Evolutionary conservation across 1,284 basidiomycete genomes (phyloP).

Genomic region (Papiliotrema laurentii): DNA sequence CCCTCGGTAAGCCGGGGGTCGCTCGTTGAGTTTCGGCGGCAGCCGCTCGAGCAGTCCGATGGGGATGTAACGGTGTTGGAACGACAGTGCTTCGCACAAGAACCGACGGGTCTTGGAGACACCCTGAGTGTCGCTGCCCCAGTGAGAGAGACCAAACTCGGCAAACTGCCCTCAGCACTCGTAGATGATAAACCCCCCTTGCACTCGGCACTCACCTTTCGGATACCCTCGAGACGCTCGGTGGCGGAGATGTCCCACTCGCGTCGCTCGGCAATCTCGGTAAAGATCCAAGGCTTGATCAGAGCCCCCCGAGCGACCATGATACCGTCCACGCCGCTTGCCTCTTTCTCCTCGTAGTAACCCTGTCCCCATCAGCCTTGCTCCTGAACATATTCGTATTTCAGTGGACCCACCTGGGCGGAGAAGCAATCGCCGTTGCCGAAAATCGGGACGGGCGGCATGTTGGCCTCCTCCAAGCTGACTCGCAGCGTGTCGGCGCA

Average conservation of each 20-base stretch:
- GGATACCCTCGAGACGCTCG: conserved; percentile 82
- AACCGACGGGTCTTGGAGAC: conserved; percentile 91
- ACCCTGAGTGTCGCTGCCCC: conserved; percentile 84
- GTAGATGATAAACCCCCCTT: not conserved
- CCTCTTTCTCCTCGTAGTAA: conserved; percentile 63
- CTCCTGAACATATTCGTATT: too few relatives aligned
- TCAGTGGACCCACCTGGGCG: conserved; percentile 49
- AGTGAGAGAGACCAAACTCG: conserved; percentile 67
- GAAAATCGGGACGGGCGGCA: conserved; percentile 84
- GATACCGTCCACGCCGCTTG: conserved; percentile 80
- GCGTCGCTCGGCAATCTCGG: conserved; percentile 83
- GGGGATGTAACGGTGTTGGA: conserved; percentile 92
- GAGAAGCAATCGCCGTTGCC: conserved; percentile 95
- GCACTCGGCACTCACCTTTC: conserved; percentile 56
- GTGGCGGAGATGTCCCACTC: conserved; percentile 93
- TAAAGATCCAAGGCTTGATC: conserved; percentile 95
- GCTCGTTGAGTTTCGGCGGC: conserved; percentile 80
- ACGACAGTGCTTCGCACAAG: conserved; percentile 89
- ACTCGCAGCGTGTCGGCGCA: conserved; percentile 83
- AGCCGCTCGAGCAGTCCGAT: conserved; percentile 85
- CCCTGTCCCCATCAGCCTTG: conserved; percentile 3
- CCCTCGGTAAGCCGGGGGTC: conserved; percentile 78
- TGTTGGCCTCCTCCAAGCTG: conserved; percentile 65
- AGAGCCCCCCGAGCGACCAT: conserved; percentile 94
- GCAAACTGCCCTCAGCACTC: conserved; percentile 57